Conservation (phyloP, 768 basidiomycete genomes). For the Harrya chromipes region DNA sequence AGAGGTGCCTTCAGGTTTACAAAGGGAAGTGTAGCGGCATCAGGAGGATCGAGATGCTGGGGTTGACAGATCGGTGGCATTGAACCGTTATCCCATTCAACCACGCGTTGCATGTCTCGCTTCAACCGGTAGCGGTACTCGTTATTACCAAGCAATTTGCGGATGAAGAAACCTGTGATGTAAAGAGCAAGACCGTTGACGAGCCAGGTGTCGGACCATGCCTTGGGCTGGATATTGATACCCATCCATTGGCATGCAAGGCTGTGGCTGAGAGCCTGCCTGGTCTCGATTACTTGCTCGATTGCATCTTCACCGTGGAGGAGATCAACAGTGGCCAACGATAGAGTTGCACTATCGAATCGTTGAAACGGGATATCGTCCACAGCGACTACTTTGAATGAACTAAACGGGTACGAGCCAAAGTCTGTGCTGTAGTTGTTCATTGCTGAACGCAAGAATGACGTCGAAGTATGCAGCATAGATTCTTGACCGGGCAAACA, state of each 20-base stretch:
- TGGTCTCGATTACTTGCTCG: slow-evolving; percentile 89
- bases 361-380: slow-evolving; percentile 81
- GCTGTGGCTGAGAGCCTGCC: slow-evolving; percentile 82
- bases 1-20: slow-evolving; percentile 94
- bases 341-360: slow-evolving; percentile 82
- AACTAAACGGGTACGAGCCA: slow-evolving; percentile 94
- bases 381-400: slow-evolving; percentile 92
- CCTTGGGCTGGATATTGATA: slow-evolving; percentile 91
- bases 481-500: slow-evolving; percentile 87
- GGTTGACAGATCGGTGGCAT: slow-evolving; percentile 96
- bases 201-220: slow-evolving; percentile 96
- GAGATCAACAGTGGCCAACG: slow-evolving; percentile 75
- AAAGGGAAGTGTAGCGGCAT: slow-evolving; percentile 74
- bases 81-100: slow-evolving; percentile 80
- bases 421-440: slow-evolving; percentile 88
- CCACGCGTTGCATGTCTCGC: slow-evolving; percentile 93
- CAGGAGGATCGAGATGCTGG: slow-evolving; percentile 79
- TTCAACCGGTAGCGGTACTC: slow-evolving; percentile 94
- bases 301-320: slow-evolving; percentile 86
- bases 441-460: slow-evolving; percentile 86
- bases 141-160: slow-evolving; percentile 89
- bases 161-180: slow-evolving; percentile 83
- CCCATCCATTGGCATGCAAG: slow-evolving; percentile 97
- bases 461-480: slow-evolving; percentile 63
- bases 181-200: slow-evolving; percentile 91